Base-by-base conservation (phyloP, 1,284 basidiomycete species). In the Pisolithus thermaeus region DNA sequence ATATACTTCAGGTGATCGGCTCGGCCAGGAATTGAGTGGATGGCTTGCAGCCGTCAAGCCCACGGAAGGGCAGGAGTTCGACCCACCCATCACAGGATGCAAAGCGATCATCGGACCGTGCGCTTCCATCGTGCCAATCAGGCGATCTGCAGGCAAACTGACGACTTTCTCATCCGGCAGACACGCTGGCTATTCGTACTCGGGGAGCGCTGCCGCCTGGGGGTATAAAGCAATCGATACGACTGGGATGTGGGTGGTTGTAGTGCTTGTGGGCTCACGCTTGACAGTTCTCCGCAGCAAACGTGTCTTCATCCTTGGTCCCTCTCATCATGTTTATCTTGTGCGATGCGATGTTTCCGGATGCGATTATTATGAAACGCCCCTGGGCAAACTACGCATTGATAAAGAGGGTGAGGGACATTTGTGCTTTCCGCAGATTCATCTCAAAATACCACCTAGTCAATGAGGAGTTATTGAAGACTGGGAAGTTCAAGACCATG, bases 71-170 rank as follows among this genome's bases (percentile, higher is more conserved):
- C 73, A 67, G 28, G 62, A 67, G 3, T 86, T 79, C 52, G 52
- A 60, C 0, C 78, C 81, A 28, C 94, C 95, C 1, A 75, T 96
- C 52, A 62, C 71, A 37, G 80, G 83, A 12, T 91, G 87, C 64
- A 96, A 92, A 69, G 96, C 94, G 8, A 80, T 99, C 64, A 97
- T 99, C 52, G 95, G 88, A n/a, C 97, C 97, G 92, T 96, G 61
- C 59, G 87, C 72, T 25, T 52, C 38, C 51, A 35, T 37, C 38
- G 7, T 55, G 30, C 46, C 28, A 47, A 27, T 27, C 14, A n/a
- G 12, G 20, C 30, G 30, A 32, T 54, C 32, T 1, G 28, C 44
- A 18, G 45, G 20, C n/a, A 49, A 38, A 41, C 60, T 56, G 55
- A 58, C 22, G 38, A 9, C 28, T 45, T 40, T 38, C 3, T 50